Percentiles rank a stretch among this genome's conserved stretches.
phyloP scores from a whole-genome alignment of 2,329 filamentous ascomycete species.

The Ceratocystis huliohia region DNA sequence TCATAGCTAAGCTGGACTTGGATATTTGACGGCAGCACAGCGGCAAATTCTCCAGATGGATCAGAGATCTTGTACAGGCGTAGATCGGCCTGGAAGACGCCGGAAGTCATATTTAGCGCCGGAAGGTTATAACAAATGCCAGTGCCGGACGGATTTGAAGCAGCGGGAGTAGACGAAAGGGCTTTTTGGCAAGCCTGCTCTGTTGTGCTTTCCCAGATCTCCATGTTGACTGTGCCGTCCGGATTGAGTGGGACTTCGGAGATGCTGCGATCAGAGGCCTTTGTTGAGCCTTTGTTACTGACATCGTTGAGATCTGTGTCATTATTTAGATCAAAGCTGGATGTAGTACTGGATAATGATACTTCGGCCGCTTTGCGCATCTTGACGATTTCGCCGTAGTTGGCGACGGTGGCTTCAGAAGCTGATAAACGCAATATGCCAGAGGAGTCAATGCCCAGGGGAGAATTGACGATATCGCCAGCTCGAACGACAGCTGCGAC shows the following conservation, averaged over 20 bases:
- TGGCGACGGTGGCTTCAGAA: conserved; percentile 18
- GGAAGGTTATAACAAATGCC: conserved; percentile 75
- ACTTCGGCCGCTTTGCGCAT: conserved; percentile 11
- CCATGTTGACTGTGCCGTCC: conserved; percentile 39
- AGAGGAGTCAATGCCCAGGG: conserved; percentile 9
- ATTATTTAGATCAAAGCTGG: not conserved
- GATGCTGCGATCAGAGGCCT: not conserved
- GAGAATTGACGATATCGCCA: conserved; percentile 14
- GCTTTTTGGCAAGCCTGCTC: conserved; percentile 45
- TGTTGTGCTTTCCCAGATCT: conserved; percentile 44
- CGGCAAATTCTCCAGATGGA: conserved; percentile 41
- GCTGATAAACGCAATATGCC: conserved; percentile 16
- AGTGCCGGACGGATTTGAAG: conserved; percentile 62
- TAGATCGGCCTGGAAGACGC: conserved; percentile 64
- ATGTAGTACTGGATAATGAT: not conserved
- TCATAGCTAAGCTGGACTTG: conserved; percentile 42
- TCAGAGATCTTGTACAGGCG: conserved; percentile 58
- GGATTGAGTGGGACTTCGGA: conserved; percentile 28
- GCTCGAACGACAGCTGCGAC: conserved; percentile 18
- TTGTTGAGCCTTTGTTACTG: conserved; percentile 10
- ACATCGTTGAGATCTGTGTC: conserved; percentile 2
- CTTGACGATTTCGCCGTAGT: conserved; percentile 20
- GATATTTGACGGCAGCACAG: conserved; percentile 40
- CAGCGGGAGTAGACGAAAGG: conserved; percentile 42
- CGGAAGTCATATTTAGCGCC: conserved; percentile 51